A percentile compares a stretch with the other conserved stretches of the same genome.
Evolutionary conservation across 306 rosid species (phyloP).

Genomic region (Mimosa bimucronata): DNA sequence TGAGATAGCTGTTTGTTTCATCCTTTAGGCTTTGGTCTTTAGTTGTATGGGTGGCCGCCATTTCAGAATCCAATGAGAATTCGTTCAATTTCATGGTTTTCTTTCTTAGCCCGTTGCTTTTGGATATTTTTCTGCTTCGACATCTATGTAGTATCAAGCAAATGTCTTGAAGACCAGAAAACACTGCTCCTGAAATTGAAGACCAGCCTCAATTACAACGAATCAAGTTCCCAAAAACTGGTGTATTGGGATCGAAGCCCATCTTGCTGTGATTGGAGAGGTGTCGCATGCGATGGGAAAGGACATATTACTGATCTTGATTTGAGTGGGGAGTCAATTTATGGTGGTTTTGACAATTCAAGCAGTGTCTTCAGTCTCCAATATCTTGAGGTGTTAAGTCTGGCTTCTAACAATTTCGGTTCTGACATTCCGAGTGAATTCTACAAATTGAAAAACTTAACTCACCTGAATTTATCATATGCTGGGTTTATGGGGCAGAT

Average conservation of each 20-base stretch:
- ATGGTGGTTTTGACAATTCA: background rate
- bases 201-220: conserved; percentile 11
- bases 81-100: background rate
- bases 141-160: background rate
- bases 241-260: background rate
- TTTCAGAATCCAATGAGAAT: background rate
- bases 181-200: conserved; percentile 41
- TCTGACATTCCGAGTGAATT: conserved; percentile 27
- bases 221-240: background rate
- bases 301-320: conserved; percentile 33
- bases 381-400: conserved; percentile 22
- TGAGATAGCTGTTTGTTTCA: background rate
- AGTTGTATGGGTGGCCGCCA: background rate
- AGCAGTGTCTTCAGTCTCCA: conserved; percentile 31
- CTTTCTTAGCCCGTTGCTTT: background rate
- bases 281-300: background rate
- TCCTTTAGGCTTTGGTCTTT: background rate
- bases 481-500: conserved; percentile 35
- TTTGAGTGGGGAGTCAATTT: conserved; percentile 1
- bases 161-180: conserved; percentile 41
- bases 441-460: conserved; percentile 23
- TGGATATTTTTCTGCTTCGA: background rate
- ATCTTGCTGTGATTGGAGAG: conserved; percentile 5
- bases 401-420: background rate
- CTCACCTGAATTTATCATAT: conserved; percentile 18